Evolutionary conservation across 129 eudicot genomes (phyloP), one percentile per base, ranked within the genome.

Genomic region (Tagetes erecta): DNA sequence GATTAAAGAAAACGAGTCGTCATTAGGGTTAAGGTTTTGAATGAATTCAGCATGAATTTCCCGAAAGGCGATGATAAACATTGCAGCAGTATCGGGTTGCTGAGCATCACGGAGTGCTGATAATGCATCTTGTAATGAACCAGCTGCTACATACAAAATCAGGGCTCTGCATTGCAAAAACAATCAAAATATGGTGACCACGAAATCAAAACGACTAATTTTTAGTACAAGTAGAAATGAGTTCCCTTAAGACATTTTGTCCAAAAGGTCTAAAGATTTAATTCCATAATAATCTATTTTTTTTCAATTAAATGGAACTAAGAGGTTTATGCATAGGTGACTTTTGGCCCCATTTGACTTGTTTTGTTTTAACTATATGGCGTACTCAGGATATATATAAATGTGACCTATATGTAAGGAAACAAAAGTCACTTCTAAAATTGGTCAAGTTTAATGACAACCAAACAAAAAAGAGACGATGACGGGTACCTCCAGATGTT

Each of bases 61-160:
- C 27, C 86, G 93, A 68, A 96, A 91, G 74, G 90, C 96, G 14
- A 83, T 79, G 46, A 94, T 77, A 69, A 94, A 94, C 97, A 94
- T 88, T 76, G 99, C 94, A 47, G 99, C 97, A 12, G 99, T 94
- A 79, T 94, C 99, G 11, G 96, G 97, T 60, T 83, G 97, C 57
- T 94, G 99, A 67, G 96, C 96, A 40, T 77, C 82, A 55, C 96
- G 94, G 3, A 94, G 94, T 68, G 99, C 93, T 2, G 94, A 85
- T 56, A 94, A 74, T 37, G 96, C 99, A 80, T 94, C 99, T 76
- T 85, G 99, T 75, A 94, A 73, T 56, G 96, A 88, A 72, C 96
- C 99, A 47, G 97, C 96, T 8, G 99, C 99, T 9, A 87, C 87
- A 45, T 86, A 94, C 88, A 94, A 78, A 11, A 91, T 78, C 70